Percentiles rank a stretch among this genome's conserved stretches.
These are phyloP conservation scores for Stipa capillata DNA, from an alignment of 176 grass and related monocot species.

Conservation along the genomic window DNA sequence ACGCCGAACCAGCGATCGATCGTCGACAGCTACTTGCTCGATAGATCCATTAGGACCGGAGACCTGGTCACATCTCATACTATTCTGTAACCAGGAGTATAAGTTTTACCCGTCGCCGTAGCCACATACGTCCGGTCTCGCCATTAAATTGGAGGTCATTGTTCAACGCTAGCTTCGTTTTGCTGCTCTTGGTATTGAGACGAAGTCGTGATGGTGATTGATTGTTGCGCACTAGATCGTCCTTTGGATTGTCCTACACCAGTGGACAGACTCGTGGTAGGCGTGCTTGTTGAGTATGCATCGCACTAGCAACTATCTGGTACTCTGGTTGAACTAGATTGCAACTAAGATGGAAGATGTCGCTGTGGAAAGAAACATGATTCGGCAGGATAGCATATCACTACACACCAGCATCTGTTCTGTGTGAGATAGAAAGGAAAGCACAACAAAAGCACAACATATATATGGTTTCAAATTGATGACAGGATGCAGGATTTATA, in stretches of 20 bases:
- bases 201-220: slow-evolving; percentile 1
- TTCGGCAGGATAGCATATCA: too few relatives aligned
- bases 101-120: neutral
- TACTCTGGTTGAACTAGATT: too few relatives aligned
- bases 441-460: too few relatives aligned
- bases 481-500: too few relatives aligned
- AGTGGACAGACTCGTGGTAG: neutral
- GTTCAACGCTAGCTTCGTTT: neutral
- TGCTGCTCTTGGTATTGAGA: neutral
- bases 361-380: too few relatives aligned
- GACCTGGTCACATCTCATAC: neutral
- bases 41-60: neutral
- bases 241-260: neutral
- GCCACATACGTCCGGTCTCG: neutral
- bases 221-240: neutral
- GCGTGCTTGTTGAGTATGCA: neutral
- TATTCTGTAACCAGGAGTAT: neutral
- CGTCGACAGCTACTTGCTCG: neutral
- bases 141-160: neutral
- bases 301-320: neutral
- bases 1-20: neutral
- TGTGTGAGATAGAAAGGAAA: too few relatives aligned
- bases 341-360: too few relatives aligned
- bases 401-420: too few relatives aligned
- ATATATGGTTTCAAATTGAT: too few relatives aligned